Evolutionary conservation across 192 early-diverging fungal genomes (phyloP), one percentile per base, ranked within the genome.

Genomic region (Coemansia sp.): DNA sequence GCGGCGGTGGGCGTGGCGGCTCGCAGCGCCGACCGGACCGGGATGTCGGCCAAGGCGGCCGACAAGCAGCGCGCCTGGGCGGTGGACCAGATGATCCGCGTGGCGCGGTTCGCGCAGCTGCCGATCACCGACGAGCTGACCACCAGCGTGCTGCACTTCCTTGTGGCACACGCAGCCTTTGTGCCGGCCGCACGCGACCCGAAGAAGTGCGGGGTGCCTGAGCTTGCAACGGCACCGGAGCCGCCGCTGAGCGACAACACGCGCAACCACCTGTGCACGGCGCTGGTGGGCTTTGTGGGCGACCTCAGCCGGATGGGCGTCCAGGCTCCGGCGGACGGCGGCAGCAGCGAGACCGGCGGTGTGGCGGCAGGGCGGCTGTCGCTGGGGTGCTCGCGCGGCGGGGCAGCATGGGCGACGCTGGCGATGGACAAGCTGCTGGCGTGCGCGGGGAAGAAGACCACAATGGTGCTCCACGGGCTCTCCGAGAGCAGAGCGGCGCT

Each of bases 81-180:
- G 6, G 41, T 94, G 8, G 87, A 94, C 37, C 92, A 94, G 74
- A 87, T 98, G 86, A 75, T 87, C 44, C 68, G 84, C 20, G 72
- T 98, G 29, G 76, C 94, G 58, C 79, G 85, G 23, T 88, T 88
- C 53, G 70, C 79, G n/a, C 86, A 88, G 61, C 71, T 93, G 33
- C 85, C 89, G n/a, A 89, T 88, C 20, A 81, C 87, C 33, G 89
- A 92, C 63, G 79, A 77, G n/a, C 89, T 91, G 87, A 79, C 91
- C 37, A 58, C 72, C 38, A 71, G 59, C 2, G 84, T 93, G 27
- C 74, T 91, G 34, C 77, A 84, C 25, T 92, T 94, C 67, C 61
- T 91, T 17, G 70, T 88, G 10, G 79, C 88, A 23, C 85, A 93
- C 57, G 88, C 87, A 30, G 88, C 94, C 59, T 91, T 92, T 68